These are phyloP conservation scores for Claviceps capensis DNA, from an alignment of 2,329 filamentous ascomycete genomes.

Conservation along the genomic window DNA sequence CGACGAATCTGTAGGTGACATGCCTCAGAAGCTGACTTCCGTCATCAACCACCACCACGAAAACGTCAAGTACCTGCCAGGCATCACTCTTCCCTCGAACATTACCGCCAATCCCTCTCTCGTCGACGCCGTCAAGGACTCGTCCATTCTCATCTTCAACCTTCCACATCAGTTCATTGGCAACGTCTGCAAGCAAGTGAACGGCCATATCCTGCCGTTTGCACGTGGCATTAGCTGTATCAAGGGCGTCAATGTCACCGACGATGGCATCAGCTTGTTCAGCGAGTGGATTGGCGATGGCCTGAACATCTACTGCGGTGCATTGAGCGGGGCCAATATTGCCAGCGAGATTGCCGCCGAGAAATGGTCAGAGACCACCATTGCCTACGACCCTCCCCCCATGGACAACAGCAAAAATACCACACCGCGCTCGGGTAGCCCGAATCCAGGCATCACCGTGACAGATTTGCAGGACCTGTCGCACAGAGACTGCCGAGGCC, in stretches of 20 bases:
- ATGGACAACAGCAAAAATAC: slow-evolving; percentile 66
- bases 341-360: slow-evolving; percentile 87
- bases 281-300: slow-evolving; percentile 87
- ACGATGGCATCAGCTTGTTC: slow-evolving; percentile 77
- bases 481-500: slow-evolving; percentile 57
- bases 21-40: slow-evolving; percentile 73
- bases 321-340: slow-evolving; percentile 91
- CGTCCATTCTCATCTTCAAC: slow-evolving; percentile 90
- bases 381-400: slow-evolving; percentile 85
- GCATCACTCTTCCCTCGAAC: slow-evolving; percentile 69
- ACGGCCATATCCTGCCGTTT: slow-evolving; percentile 80
- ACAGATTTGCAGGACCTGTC: slow-evolving; percentile 43
- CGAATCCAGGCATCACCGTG: slow-evolving; percentile 34
- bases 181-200: slow-evolving; percentile 69
- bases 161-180: slow-evolving; percentile 92
- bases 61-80: slow-evolving; percentile 96
- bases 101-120: slow-evolving; percentile 73
- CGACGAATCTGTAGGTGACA: slow-evolving; percentile 45
- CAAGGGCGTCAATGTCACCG: slow-evolving; percentile 89
- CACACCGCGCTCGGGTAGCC: slow-evolving; percentile 33
- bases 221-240: slow-evolving; percentile 94
- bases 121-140: slow-evolving; percentile 64
- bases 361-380: slow-evolving; percentile 94
- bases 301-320: slow-evolving; percentile 91
- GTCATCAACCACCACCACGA: slow-evolving; percentile 90